These are phyloP conservation scores for Lentinula guzmanii DNA, from an alignment of 768 basidiomycete species.

Conservation along the genomic window DNA sequence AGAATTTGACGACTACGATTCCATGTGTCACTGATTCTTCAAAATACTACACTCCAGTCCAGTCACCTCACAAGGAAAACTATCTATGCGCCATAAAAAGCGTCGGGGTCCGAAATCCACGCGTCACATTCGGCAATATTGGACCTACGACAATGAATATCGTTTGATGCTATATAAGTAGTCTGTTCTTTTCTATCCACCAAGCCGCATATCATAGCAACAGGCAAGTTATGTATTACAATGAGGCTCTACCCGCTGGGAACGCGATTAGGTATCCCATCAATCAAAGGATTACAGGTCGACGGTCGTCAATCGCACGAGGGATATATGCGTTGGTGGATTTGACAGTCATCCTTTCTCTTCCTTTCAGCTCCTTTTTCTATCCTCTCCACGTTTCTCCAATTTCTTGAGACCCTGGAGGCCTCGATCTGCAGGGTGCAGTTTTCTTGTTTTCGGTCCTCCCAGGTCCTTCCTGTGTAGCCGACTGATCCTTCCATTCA, in stretches of 20 bases:
- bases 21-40: no score
- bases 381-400: neutral
- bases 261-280: neutral
- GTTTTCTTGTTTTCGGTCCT: neutral
- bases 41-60: no score
- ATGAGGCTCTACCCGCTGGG: no score
- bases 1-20: no score
- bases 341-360: neutral
- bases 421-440: neutral
- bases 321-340: neutral
- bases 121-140: no score
- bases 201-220: neutral
- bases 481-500: neutral
- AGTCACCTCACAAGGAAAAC: no score
- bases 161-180: no score
- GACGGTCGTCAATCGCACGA: neutral
- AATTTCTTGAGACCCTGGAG: constrained; percentile 4
- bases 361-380: neutral
- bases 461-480: neutral
- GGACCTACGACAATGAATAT: no score
- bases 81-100: no score
- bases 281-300: neutral
- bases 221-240: neutral
- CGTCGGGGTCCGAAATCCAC: no score
- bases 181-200: no score